A percentile compares a stretch with the other conserved stretches of the same genome.
phyloP scores from a whole-genome alignment of 1,284 basidiomycete genomes.

The Melampsora occidentalis region DNA sequence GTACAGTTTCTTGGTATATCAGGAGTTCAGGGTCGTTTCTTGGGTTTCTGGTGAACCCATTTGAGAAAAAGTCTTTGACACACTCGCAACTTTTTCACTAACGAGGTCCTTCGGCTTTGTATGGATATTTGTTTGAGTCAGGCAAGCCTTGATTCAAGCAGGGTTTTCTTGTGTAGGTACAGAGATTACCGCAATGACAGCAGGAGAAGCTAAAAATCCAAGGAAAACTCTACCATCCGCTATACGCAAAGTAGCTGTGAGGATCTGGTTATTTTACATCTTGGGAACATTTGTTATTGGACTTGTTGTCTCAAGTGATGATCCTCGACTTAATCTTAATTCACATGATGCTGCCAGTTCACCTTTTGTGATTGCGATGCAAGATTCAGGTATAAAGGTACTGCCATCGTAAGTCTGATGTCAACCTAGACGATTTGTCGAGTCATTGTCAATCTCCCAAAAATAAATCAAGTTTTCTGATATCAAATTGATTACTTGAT shows the following conservation, averaged over 20 bases:
- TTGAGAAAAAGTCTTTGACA: not conserved
- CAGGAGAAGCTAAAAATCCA: constrained; percentile 55
- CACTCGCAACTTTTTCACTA: no score
- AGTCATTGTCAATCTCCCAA: not conserved
- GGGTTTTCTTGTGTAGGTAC: constrained; percentile 54
- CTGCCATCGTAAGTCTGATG: constrained; percentile 60
- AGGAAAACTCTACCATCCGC: constrained; percentile 50
- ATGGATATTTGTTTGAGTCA: constrained; percentile 23
- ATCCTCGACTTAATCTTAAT: constrained; percentile 61
- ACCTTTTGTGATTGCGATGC: constrained; percentile 73
- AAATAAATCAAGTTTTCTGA: not conserved
- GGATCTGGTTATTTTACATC: constrained; percentile 60
- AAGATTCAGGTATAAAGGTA: constrained; percentile 68
- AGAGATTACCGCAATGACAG: constrained; percentile 54
- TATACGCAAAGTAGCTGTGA: constrained; percentile 64
- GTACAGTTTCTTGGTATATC: constrained; percentile 50
- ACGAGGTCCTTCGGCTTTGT: constrained; percentile 26
- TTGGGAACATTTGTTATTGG: constrained; percentile 66
- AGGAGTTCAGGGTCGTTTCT: constrained; percentile 20
- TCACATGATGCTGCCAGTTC: constrained; percentile 67
- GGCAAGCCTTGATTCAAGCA: constrained; percentile 52
- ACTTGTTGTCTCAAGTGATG: constrained; percentile 69
- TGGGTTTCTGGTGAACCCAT: constrained; percentile 27
- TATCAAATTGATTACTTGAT: constrained; percentile 38
- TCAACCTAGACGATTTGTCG: not conserved